phyloP scores from a whole-genome alignment of 2,329 filamentous ascomycete species.

The Thelonectria olida region DNA sequence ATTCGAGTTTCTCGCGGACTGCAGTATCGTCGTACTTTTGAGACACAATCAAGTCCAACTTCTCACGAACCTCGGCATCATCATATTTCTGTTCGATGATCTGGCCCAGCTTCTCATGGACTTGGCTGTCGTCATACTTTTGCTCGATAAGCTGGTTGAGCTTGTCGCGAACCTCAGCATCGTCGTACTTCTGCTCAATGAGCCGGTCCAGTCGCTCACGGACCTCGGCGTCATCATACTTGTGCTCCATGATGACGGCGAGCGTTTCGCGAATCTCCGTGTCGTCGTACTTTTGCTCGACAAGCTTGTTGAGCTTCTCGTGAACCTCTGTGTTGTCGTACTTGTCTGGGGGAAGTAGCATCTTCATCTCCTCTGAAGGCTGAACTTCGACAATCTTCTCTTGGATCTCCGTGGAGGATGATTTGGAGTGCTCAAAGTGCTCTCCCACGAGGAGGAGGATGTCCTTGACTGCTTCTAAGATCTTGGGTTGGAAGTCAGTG shows the following conservation, averaged over 20 bases:
- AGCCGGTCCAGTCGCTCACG: slow-evolving; percentile 52
- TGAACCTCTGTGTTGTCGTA: slow-evolving; percentile 46
- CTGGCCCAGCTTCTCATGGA: slow-evolving; percentile 36
- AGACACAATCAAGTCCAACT: slow-evolving; percentile 44
- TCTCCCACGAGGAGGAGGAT: slow-evolving; percentile 84
- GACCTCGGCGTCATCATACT: slow-evolving; percentile 63
- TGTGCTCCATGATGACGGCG: slow-evolving; percentile 52
- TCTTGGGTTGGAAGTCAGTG: slow-evolving; percentile 85
- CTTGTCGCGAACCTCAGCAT: slow-evolving; percentile 55
- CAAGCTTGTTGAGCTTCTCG: slow-evolving; percentile 42
- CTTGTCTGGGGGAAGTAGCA: slow-evolving; percentile 67
- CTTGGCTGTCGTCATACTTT: slow-evolving; percentile 37
- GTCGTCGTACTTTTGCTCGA: slow-evolving; percentile 42
- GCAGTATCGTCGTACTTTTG: slow-evolving; percentile 65
- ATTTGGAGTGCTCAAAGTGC: slow-evolving; percentile 89
- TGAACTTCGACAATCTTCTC: slow-evolving; percentile 70
- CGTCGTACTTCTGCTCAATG: slow-evolving; percentile 71
- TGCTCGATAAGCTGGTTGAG: slow-evolving; percentile 53
- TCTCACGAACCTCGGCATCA: slow-evolving; percentile 39
- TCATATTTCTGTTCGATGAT: slow-evolving; percentile 47
- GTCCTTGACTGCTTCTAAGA: slow-evolving; percentile 86
- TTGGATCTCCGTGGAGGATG: slow-evolving; percentile 64
- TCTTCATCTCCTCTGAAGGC: slow-evolving; percentile 62
- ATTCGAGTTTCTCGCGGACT: slow-evolving; percentile 49
- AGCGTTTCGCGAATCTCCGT: slow-evolving; percentile 42